Base-by-base conservation (phyloP, 2,329 filamentous ascomycete genomes). In the Plenodomus biglobosus region DNA sequence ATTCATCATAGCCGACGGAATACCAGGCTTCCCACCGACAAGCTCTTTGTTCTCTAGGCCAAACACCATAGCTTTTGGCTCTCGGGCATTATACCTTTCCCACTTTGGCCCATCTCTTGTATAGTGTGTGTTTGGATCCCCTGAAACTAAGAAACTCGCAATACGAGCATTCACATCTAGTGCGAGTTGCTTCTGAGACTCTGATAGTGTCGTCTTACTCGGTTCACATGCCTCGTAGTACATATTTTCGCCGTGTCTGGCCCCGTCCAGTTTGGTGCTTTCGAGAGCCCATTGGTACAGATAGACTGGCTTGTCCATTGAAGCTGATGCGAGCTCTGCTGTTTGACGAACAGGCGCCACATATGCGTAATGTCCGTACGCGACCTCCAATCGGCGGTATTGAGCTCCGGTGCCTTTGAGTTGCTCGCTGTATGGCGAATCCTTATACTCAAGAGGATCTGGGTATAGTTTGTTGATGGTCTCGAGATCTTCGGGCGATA, bases 291-390 rank as follows among this genome's bases (percentile, higher is more conserved):
- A 86, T 61, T 84, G 80, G 62, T 86, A 87, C 0, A 85, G 72
- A 55, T 81, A 83, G 0, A 80, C 80, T 56, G 56, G 71, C 44
- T 50, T 60, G 5, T 53, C 49, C 22, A 24, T 24, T 5, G 22
- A 24, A 5, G 54, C 21, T n/a, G 63, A 59, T 3, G 63, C 64
- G 21, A 74, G 75, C 45, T 80, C 73, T 0, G 80, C 83, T 0
- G 80, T 83, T 62, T 86, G 82, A 2, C 85, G 72, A 0, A 86
- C 81, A 0, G 85, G 84, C 18, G 80, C 81, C 40, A 85, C 80
- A 59, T 86, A 86, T 0, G 82, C 84, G 59, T 83, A 86, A 60
- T 86, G 80, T 0, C 77, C 80, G 64, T 87, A 87, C 0, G 81
- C 82, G 8, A 80, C 79, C 56, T 83, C 80, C 2, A 85, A 70